These are phyloP conservation scores for Pyrenophora tritici-repentis DNA, from an alignment of 2,329 filamentous ascomycete species.

Conservation along the genomic window DNA sequence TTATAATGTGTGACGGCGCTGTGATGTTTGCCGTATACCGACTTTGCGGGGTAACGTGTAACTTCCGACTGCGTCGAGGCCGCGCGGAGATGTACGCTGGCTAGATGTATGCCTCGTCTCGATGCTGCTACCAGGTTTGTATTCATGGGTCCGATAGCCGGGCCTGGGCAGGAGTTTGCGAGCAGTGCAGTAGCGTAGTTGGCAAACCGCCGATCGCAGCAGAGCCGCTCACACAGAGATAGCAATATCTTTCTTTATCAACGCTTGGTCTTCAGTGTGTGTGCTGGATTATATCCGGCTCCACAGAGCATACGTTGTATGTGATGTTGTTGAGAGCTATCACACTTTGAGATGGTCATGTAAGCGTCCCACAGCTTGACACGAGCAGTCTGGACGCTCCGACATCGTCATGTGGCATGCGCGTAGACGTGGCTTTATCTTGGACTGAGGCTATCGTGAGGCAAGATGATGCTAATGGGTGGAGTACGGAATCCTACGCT, in stretches of 20 bases:
- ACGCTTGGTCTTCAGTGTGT: not conserved
- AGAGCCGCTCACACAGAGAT: constrained; percentile 8
- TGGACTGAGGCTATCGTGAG: constrained; percentile 21
- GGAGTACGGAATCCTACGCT: constrained; percentile 5
- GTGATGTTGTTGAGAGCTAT: not conserved
- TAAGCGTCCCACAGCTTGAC: not conserved
- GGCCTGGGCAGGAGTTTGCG: not conserved
- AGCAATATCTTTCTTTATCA: not conserved
- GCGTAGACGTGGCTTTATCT: constrained; percentile 30
- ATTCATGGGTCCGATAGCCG: not conserved
- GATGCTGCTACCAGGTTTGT: not conserved
- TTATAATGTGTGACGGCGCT: constrained; percentile 1
- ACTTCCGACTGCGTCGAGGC: not conserved
- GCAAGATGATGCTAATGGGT: constrained; percentile 27
- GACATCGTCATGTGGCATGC: constrained; percentile 19
- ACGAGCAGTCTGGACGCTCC: constrained; percentile 11
- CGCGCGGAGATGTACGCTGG: not conserved
- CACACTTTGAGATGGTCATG: not conserved
- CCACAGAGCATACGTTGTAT: not conserved
- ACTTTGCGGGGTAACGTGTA: constrained; percentile 4
- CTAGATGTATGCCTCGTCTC: constrained; percentile 2
- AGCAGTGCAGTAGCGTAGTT: constrained; percentile 7
- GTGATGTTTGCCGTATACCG: not conserved
- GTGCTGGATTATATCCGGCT: not conserved
- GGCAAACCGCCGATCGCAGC: constrained; percentile 1